Conservation (phyloP, 176 grass and related monocot genomes). For the Puccinellia tenuiflora region DNA sequence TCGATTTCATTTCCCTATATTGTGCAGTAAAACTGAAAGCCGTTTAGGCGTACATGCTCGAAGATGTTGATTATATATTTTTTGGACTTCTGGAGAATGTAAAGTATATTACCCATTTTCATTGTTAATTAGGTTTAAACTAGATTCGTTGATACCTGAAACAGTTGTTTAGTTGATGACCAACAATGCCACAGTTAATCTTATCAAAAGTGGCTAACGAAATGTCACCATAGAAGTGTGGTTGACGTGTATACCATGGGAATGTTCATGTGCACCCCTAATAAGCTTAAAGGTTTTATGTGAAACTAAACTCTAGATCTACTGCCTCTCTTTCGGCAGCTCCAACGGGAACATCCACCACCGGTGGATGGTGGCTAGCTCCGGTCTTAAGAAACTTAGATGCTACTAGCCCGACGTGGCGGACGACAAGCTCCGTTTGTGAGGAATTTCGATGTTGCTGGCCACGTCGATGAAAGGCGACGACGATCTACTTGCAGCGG, state of each 20-base stretch:
- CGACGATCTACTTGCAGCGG: too few relatives aligned
- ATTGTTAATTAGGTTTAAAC: background rate
- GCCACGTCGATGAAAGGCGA: too few relatives aligned
- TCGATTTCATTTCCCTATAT: background rate
- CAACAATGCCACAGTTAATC: background rate
- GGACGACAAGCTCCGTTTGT: too few relatives aligned
- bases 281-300: background rate
- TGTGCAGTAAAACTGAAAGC: constrained; percentile 1
- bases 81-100: background rate
- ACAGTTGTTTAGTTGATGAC: background rate
- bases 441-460: too few relatives aligned
- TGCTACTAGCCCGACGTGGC: too few relatives aligned
- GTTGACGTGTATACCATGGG: too few relatives aligned
- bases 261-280: background rate
- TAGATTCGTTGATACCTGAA: background rate
- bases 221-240: background rate
- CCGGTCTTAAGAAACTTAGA: too few relatives aligned
- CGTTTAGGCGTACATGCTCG: background rate
- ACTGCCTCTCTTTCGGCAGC: too few relatives aligned
- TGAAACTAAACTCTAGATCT: too few relatives aligned
- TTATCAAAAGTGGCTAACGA: background rate
- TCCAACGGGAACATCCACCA: too few relatives aligned
- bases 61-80: background rate
- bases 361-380: too few relatives aligned
- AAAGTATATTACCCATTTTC: background rate